These are phyloP conservation scores for Mercurialis annua DNA, from an alignment of 345 rosid genomes.

Conservation along the genomic window DNA sequence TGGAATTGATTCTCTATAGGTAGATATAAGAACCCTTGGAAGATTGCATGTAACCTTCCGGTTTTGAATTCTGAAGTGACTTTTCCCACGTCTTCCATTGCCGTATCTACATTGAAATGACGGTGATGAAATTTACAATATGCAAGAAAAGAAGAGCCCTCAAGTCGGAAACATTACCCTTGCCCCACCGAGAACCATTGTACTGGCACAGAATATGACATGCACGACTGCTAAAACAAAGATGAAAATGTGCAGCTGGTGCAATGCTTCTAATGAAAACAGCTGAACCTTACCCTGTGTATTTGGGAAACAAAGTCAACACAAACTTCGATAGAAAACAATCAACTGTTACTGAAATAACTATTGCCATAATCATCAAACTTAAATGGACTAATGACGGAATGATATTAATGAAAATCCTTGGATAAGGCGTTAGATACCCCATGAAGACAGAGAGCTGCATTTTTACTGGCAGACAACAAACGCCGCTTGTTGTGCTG, in stretches of 20 bases:
- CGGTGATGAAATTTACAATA: not conserved
- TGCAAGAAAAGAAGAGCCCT: not conserved
- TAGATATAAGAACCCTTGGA: not conserved
- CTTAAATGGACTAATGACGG: not conserved
- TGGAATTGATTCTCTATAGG: not conserved
- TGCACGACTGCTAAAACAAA: conserved; percentile 85
- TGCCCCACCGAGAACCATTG: conserved; percentile 74
- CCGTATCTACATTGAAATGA: conserved; percentile 40
- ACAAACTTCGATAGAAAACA: too few relatives aligned
- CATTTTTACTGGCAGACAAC: conserved; percentile 29
- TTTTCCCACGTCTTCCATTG: conserved; percentile 85
- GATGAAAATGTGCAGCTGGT: conserved; percentile 84
- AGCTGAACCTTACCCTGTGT: conserved; percentile 62
- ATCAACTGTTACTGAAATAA: not conserved
- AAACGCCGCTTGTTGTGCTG: conserved; percentile 38
- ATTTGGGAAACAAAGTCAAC: conserved; percentile 3
- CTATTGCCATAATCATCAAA: conserved; percentile 3
- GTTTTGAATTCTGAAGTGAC: not conserved
- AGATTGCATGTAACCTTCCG: conserved; percentile 19
- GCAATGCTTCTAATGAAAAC: conserved; percentile 69
- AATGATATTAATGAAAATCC: not conserved
- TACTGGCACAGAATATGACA: conserved; percentile 65
- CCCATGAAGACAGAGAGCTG: conserved; percentile 35
- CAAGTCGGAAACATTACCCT: conserved; percentile 41
- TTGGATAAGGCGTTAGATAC: conserved; percentile 16